A percentile compares a stretch with the other conserved stretches of the same genome.
phyloP scores from a whole-genome alignment of 2,329 filamentous ascomycete genomes.

The Fusarium sp. region DNA sequence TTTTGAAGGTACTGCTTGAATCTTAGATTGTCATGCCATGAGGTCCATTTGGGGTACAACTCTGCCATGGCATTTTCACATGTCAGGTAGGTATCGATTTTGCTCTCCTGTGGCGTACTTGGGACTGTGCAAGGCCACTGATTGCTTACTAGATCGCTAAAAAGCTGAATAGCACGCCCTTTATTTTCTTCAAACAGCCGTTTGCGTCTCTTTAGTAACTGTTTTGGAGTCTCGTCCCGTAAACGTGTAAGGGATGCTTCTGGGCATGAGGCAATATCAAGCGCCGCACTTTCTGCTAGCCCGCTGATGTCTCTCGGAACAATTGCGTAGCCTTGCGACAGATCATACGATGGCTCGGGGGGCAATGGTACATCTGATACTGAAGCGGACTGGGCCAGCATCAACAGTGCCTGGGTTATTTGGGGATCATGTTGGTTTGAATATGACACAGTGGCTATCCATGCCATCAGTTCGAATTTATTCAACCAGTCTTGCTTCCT shows the following conservation, averaged over 20 bases:
- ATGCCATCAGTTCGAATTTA: slow-evolving; percentile 31
- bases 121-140: neutral
- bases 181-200: neutral
- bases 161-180: neutral
- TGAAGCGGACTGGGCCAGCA: neutral
- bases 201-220: neutral
- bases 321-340: neutral
- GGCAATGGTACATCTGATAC: neutral
- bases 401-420: slow-evolving; percentile 26
- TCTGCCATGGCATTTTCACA: neutral
- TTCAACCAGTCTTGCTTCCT: slow-evolving; percentile 21
- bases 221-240: neutral
- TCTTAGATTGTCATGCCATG: slow-evolving; percentile 10
- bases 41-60: neutral
- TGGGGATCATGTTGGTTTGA: slow-evolving; percentile 5
- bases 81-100: neutral
- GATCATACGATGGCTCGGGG: neutral
- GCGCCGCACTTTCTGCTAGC: neutral
- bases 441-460: slow-evolving; percentile 36
- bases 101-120: neutral
- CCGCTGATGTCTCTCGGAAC: neutral
- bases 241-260: neutral
- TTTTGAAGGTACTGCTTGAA: slow-evolving; percentile 24
- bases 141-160: neutral
- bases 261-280: neutral